A percentile compares a stretch with the other conserved stretches of the same genome.
These are phyloP conservation scores for Pseudocercospora pini-densiflorae DNA, from an alignment of 2,329 filamentous ascomycete genomes.

Conservation along the genomic window DNA sequence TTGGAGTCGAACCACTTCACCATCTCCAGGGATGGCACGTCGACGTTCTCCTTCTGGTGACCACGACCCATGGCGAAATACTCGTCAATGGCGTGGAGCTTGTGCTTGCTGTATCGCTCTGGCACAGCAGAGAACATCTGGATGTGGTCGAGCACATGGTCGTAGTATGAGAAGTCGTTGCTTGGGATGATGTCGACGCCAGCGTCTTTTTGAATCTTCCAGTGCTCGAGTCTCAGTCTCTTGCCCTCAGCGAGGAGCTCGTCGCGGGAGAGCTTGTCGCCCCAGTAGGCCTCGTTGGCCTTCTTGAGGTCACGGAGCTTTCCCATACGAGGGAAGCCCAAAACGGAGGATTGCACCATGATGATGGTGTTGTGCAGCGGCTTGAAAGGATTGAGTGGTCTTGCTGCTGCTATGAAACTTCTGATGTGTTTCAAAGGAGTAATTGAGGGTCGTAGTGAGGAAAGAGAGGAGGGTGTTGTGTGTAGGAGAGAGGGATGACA, in stretches of 20 bases:
- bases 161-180: conserved; percentile 99
- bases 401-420: neutral
- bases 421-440: neutral
- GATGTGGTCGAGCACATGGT: conserved; percentile 97
- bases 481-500: conserved; percentile 1
- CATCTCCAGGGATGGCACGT: conserved; percentile 91
- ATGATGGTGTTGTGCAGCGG: conserved; percentile 27
- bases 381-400: conserved; percentile 10
- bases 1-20: conserved; percentile 99
- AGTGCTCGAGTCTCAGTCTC: conserved; percentile 94
- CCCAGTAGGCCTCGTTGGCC: conserved; percentile 98
- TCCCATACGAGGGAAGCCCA: conserved; percentile 99
- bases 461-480: neutral
- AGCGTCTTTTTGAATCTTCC: conserved; percentile 99
- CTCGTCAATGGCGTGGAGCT: conserved; percentile 86
- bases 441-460: neutral
- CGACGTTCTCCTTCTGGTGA: conserved; percentile 91
- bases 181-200: conserved; percentile 97
- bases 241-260: conserved; percentile 95
- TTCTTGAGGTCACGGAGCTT: conserved; percentile 99
- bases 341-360: conserved; percentile 68
- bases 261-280: conserved; percentile 87
- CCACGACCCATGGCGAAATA: conserved; percentile 99
- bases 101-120: conserved; percentile 90
- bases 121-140: conserved; percentile 95